Evolutionary conservation across 2,329 filamentous ascomycete species (phyloP).

Genomic region (Sporothrix brunneoviolacea): DNA sequence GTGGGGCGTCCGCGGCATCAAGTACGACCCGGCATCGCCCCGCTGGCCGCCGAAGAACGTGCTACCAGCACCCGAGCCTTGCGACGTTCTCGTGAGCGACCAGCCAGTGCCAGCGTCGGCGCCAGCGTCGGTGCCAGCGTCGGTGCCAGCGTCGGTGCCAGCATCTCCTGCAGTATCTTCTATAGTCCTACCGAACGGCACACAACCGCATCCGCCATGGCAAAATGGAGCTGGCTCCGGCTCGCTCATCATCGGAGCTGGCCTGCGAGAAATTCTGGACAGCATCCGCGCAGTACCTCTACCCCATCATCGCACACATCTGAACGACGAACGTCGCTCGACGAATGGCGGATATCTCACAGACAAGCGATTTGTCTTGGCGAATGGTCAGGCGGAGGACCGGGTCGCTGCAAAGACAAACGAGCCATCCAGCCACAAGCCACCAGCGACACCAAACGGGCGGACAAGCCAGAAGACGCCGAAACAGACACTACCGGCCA

Average conservation of each 20-base stretch:
- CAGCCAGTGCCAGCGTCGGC: not conserved
- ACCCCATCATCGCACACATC: too few species aligned
- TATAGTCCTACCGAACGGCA: too few species aligned
- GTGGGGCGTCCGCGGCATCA: conserved; percentile 14
- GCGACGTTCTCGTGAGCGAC: too few species aligned
- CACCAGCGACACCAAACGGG: too few species aligned
- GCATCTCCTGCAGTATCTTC: not conserved
- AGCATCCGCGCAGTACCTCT: not conserved
- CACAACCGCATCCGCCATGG: not conserved
- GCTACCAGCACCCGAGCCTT: too few species aligned
- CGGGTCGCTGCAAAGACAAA: too few species aligned
- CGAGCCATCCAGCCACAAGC: too few species aligned
- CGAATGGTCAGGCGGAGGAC: not conserved
- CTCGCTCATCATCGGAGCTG: too few species aligned
- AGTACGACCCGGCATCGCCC: conserved; percentile 15
- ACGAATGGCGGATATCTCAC: not conserved
- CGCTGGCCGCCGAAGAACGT: not conserved
- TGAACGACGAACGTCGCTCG: not conserved
- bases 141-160: not conserved
- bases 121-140: not conserved
- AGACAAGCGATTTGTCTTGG: not conserved
- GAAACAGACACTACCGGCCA: not conserved
- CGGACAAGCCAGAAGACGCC: not conserved
- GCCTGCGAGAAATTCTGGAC: not conserved
- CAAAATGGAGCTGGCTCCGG: not conserved